Evolutionary conservation across 352 stramenopile species (phyloP), one percentile per base, ranked within the genome.

Genomic region (Phytopythium boreale): DNA sequence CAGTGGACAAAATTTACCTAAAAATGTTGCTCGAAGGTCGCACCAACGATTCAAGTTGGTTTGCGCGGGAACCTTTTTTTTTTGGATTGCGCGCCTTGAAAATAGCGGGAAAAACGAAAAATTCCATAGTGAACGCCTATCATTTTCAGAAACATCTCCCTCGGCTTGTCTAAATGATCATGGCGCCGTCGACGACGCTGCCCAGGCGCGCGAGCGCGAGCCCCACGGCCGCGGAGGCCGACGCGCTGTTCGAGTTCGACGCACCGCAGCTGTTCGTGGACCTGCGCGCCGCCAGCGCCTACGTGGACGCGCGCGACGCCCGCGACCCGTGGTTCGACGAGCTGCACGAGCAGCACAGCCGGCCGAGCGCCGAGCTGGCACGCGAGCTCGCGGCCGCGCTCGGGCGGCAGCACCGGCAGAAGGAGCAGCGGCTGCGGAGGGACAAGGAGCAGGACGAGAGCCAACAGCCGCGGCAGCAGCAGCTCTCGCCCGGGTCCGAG

Each of bases 161-260:
- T 27, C 17, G 11, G 17, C 29, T 27, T 5, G 17, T 36, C 29
- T 3, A 37, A 15, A 56, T 31, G 49, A 15, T 22, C 50, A 59
- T 43, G 53, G n/a, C 55, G 31, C 37, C 50, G 26, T 14, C 27
- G 26, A 12, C 17, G 22, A 44, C 20, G 51, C 51, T 24, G 51
- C 29, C 9, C 31, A 19, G 17, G 56, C 37, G 29, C 41, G 36
- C 41, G 11, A 49, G 55, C 37, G 36, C 14, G 11, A 62, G 24
- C 41, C 43, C 46, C 43, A 47, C 41, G 41, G 17, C 26, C 55
- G 43, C 22, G 59, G 46, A 49, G 55, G 59, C 92, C 12, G 81
- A 91, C 66, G 59, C 75, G 53, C 72, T 89, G 19, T 93, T 91
- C 69, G 84, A 89, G 73, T 93, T 93, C 57, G 84, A 91, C 62